These are phyloP conservation scores for Serendipita sp. DNA, from an alignment of 768 basidiomycete species.

Conservation along the genomic window DNA sequence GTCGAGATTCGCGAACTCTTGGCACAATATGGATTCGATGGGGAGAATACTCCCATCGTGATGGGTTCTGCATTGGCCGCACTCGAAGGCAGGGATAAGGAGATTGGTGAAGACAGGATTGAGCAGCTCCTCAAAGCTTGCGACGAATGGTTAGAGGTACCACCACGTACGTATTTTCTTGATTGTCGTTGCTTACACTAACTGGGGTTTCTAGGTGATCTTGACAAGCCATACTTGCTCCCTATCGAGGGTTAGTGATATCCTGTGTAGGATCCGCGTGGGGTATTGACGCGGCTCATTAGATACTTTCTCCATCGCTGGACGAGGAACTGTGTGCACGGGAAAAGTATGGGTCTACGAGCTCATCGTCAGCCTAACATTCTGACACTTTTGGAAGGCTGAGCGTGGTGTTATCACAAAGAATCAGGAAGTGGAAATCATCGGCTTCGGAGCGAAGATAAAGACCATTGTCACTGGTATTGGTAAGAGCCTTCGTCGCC, in stretches of 20 bases:
- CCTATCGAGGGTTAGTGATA: constrained; percentile 57
- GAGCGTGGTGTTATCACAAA: constrained; percentile 87
- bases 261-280: neutral
- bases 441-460: constrained; percentile 61
- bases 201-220: constrained; percentile 44
- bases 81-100: constrained; percentile 68
- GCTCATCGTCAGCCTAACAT: neutral
- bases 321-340: constrained; percentile 94
- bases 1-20: constrained; percentile 99
- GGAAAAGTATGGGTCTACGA: constrained; percentile 50
- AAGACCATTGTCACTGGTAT: constrained; percentile 95
- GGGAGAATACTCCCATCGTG: constrained; percentile 93
- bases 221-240: constrained; percentile 96
- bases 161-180: constrained; percentile 45
- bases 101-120: constrained; percentile 70
- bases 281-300: neutral
- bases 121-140: constrained; percentile 69
- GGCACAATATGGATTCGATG: constrained; percentile 84
- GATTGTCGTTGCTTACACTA: neutral
- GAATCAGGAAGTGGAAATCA: constrained; percentile 83
- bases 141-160: constrained; percentile 90
- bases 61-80: constrained; percentile 96
- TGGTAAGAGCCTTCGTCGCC: constrained; percentile 30
- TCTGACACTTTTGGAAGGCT: constrained; percentile 31
- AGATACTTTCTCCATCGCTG: constrained; percentile 95